Conservation (phyloP, 225 moss, liverwort and hornwort genomes). For the Straminergon stramineum region DNA sequence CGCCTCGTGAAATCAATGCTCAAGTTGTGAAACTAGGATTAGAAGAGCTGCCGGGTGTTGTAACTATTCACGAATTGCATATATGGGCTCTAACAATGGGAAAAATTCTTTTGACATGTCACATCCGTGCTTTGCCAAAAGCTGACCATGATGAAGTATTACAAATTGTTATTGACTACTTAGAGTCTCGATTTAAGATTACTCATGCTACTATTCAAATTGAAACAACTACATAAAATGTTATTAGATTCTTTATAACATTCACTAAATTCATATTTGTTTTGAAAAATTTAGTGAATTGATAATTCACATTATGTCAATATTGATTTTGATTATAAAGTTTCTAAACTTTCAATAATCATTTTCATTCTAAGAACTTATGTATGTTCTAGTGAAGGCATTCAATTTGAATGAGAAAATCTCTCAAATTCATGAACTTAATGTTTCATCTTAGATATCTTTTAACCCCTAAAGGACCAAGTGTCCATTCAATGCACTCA, state of each 20-base stretch:
- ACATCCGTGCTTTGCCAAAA: constrained; percentile 40
- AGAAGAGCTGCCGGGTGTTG: constrained; percentile 22
- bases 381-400: neutral
- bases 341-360: neutral
- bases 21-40: constrained; percentile 35
- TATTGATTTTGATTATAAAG: neutral
- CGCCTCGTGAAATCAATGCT: constrained; percentile 74
- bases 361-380: neutral
- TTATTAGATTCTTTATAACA: too few relatives aligned
- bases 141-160: constrained; percentile 47
- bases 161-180: constrained; percentile 36
- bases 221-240: constrained; percentile 19
- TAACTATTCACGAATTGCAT: constrained; percentile 69
- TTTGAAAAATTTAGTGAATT: neutral
- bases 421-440: neutral
- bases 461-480: rapidly evolving
- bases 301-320: too few relatives aligned
- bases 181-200: constrained; percentile 53
- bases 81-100: constrained; percentile 95
- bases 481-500: too few relatives aligned
- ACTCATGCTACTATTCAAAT: constrained; percentile 84
- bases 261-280: neutral
- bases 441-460: neutral
- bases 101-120: constrained; percentile 74
- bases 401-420: neutral